These are phyloP conservation scores for Sphaerulina vaccinii DNA, from an alignment of 2,329 filamentous ascomycete species.

Conservation along the genomic window DNA sequence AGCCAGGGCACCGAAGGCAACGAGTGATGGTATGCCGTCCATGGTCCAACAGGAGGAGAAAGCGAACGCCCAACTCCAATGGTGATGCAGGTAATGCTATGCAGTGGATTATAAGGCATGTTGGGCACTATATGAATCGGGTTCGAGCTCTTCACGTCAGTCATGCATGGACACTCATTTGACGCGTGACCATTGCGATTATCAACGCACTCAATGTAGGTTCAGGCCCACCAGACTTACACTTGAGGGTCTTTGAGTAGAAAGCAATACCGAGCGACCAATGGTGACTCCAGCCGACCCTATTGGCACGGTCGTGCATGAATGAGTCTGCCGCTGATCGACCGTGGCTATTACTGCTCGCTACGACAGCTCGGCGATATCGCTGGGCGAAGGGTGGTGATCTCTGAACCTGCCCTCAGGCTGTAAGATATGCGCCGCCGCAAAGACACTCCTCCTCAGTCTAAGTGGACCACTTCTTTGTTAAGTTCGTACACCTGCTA, in stretches of 20 bases:
- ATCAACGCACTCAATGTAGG: not conserved
- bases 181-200: not conserved
- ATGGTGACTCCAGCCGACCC: not conserved
- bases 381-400: too few species aligned
- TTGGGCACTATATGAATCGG: not conserved
- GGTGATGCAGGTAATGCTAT: not conserved
- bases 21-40: slow-evolving; percentile 1
- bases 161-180: not conserved
- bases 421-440: too few species aligned
- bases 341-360: too few species aligned
- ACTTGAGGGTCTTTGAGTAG: not conserved
- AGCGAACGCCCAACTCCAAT: not conserved
- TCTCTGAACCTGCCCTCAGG: too few species aligned
- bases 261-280: slow-evolving; percentile 1
- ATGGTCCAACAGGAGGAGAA: not conserved
- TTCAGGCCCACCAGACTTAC: not conserved
- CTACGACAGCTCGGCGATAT: too few species aligned
- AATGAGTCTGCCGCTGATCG: too few species aligned
- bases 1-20: slow-evolving; percentile 1
- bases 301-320: too few species aligned
- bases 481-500: too few species aligned
- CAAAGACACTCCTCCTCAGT: too few species aligned
- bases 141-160: not conserved
- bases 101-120: not conserved
- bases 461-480: too few species aligned